Base-by-base conservation (phyloP, 495 filamentous ascomycete species). In the Astrothelium macrocarpum region DNA sequence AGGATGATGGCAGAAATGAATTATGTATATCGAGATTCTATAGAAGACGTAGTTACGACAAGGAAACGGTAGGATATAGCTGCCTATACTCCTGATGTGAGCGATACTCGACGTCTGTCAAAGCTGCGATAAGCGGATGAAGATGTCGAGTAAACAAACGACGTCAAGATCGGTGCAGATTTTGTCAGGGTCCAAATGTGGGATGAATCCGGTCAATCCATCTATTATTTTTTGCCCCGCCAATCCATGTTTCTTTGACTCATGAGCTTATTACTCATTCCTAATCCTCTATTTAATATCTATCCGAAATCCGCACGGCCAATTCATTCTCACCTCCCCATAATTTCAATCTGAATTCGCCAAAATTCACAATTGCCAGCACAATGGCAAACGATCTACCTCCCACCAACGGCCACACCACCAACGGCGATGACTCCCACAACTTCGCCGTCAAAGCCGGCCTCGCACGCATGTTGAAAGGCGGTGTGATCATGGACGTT, bases 401-500 rank as follows among this genome's bases (percentile, higher is more conserved):
- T 32, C 67, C 70, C 34, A 70, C 71, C 25, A 73, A 72, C 62
- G 71, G 73, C 65, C 62, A 75, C 59, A 65, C 66, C 62, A 70
- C 69, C 53, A 68, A 75, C 32, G 76, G 71, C 67, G 63, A 64
- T 20, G 68, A 71, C 20, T 53, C 61, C 64, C 71, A 66, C 61
- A 71, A 62, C 63, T 75, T 74, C 59, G 72, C 83, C 62, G 83
- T 95, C 83, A 98, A 98, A 84, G 88, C 89, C 53, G 94, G 94
- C 32, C 79, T 98, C 62, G 94, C 94, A 25, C 87, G 93, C 73
- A 98, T 98, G 94, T 77, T 98, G 72, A 95, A 97, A 80, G 94
- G 94, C 73, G 94, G 94, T 66, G 94, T 98, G 42, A 98, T 98
- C 75, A 98, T 98, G 94, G 94, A 98, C 75, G 94, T 97, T 62